Conservation (phyloP, 495 filamentous ascomycete genomes). For the Penicillium chermesinum region DNA sequence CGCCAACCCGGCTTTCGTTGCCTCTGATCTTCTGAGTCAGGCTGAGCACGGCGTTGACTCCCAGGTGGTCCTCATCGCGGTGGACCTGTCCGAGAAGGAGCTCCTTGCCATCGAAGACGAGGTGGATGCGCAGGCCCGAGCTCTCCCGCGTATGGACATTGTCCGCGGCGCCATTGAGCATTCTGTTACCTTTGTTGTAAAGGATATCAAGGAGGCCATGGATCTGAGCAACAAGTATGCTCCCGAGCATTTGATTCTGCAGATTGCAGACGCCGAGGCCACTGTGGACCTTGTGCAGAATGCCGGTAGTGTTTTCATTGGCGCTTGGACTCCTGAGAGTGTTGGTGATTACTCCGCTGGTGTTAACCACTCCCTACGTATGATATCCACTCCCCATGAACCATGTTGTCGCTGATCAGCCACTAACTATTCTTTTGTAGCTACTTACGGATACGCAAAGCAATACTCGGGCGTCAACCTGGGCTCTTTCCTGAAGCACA, state of each 20-base stretch:
- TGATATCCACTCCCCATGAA: conserved; percentile 33
- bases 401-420: background rate
- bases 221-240: conserved; percentile 85
- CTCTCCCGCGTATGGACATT: conserved; percentile 84
- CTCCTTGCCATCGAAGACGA: conserved; percentile 83
- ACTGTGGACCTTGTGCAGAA: conserved; percentile 80
- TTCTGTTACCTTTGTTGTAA: conserved; percentile 82
- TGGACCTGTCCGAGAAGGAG: conserved; percentile 67
- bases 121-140: conserved; percentile 82
- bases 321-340: conserved; percentile 92
- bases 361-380: conserved; percentile 95
- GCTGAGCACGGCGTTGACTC: conserved; percentile 95
- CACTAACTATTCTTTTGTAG: conserved; percentile 40
- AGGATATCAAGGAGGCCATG: conserved; percentile 78
- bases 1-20: conserved; percentile 91
- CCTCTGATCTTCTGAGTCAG: conserved; percentile 88
- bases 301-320: conserved; percentile 92
- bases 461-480: conserved; percentile 98
- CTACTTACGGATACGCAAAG: conserved; percentile 95
- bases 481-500: conserved; percentile 91
- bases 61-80: conserved; percentile 87
- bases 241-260: conserved; percentile 95
- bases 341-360: conserved; percentile 97
- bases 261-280: conserved; percentile 67
- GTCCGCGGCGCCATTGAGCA: conserved; percentile 87